phyloP scores from a whole-genome alignment of 73 alveolate genomes.

The Durusdinium trenchii region DNA sequence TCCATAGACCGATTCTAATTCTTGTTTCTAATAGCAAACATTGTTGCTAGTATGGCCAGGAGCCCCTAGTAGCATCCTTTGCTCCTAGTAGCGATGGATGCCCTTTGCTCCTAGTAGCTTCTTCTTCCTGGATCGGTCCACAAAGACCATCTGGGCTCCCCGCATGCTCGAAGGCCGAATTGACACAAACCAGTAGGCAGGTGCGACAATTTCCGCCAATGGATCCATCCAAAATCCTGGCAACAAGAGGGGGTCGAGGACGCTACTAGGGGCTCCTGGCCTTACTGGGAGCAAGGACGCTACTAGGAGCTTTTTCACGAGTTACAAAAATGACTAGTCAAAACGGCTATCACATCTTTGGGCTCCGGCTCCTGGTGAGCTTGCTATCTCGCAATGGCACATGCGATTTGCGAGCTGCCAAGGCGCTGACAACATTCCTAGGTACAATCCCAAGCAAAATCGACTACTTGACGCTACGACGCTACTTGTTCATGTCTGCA shows the following conservation, averaged over 20 bases:
- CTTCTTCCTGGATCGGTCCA: too few species aligned
- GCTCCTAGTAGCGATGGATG: too few species aligned
- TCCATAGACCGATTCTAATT: too few species aligned
- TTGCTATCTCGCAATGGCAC: constrained; percentile 98
- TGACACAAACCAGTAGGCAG: constrained; percentile 98
- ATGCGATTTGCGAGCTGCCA: constrained; percentile 97
- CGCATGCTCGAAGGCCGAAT: constrained; percentile 97
- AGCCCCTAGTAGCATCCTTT: too few species aligned
- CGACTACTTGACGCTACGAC: too few species aligned
- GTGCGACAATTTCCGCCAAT: constrained; percentile 99
- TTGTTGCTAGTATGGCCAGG: too few species aligned
- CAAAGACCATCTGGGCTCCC: constrained; percentile 67
- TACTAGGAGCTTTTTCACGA: background rate
- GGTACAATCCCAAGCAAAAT: background rate
- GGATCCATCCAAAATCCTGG: constrained; percentile 98
- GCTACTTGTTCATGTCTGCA: too few species aligned
- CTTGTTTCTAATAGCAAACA: too few species aligned
- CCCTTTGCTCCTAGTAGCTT: too few species aligned
- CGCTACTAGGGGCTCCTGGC: background rate
- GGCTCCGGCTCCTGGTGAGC: constrained; percentile 96
- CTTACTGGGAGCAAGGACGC: too few species aligned
- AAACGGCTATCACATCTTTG: background rate
- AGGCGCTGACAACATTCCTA: constrained; percentile 98
- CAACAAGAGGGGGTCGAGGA: background rate
- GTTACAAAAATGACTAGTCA: too few species aligned